Evolutionary conservation across 2,329 filamentous ascomycete genomes (phyloP), one percentile per base, ranked within the genome.

Genomic region (Lasiodiplodia sp.): DNA sequence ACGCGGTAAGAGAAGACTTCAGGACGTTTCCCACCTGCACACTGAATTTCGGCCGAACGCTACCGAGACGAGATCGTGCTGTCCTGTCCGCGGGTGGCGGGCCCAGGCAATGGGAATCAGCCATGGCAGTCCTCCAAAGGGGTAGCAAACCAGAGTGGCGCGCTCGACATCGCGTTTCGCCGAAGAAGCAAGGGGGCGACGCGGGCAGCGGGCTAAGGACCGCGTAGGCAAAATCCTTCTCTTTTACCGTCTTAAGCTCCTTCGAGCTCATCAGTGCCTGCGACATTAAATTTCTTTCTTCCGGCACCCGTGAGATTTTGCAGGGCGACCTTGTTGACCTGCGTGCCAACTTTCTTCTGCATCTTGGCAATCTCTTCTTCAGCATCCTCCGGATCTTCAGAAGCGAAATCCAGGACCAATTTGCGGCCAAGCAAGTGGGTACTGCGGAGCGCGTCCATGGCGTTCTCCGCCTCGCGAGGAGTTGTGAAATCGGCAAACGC

Each of bases 341-440:
- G 95, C 70, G 91, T 89, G 71, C 92, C 92, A 77, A 96, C 91
- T 87, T 97, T 99, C 86, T 92, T 92, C 83, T 97, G 93, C 91
- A 99, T 97, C 84, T 93, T 95, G 79, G 92, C 91, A 78, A 99
- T 96, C 83, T 98, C 94, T 81, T 94, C 93, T 83, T 99, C 96
- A 3, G 96, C 91, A 83, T 98, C 94, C 73, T 96, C 86, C 49
- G 92, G 88, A 75, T 98, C 96, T 72, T 91, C 92, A 75, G 93
- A 91, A 49, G 94, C 95, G 82, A 94, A 98, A 78, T 97, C 93
- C 70, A 99, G 86, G 67, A 98, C 93, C 75, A 99, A 86, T 76
- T 91, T 90, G 70, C 96, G 90, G 68, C 96, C 96, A 68, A 98
- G 86, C 76, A 99, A 85, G 87, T 99, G 96, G 55, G 96, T 98